phyloP scores from a whole-genome alignment of 2,329 filamentous ascomycete species.

The Diplodia sapinea region DNA sequence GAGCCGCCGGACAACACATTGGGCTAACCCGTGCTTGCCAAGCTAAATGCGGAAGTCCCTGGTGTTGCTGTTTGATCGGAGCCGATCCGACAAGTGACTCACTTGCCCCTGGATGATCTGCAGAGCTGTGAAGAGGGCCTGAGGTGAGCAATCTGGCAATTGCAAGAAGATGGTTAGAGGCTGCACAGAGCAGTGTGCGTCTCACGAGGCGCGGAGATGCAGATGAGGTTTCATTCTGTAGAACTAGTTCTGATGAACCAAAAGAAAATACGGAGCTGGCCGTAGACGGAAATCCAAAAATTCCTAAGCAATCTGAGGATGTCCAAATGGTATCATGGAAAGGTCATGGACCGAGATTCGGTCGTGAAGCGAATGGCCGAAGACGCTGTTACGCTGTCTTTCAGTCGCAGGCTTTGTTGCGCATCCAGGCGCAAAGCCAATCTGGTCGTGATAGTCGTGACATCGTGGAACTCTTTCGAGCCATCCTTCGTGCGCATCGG shows the following conservation, averaged over 20 bases:
- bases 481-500: constrained; percentile 20
- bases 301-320: constrained; percentile 21
- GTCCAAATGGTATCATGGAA: constrained; percentile 5
- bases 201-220: constrained; percentile 15
- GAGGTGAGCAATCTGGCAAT: constrained; percentile 18
- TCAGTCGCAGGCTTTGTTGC: not conserved
- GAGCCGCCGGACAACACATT: constrained; percentile 18
- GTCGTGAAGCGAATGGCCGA: constrained; percentile 6
- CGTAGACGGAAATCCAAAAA: constrained; percentile 25
- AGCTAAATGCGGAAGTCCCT: not conserved
- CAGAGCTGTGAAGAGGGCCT: constrained; percentile 8
- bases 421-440: not conserved
- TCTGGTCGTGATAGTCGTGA: constrained; percentile 14
- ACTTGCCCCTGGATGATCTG: constrained; percentile 15
- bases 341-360: constrained; percentile 14
- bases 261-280: constrained; percentile 18
- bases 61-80: not conserved
- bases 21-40: not conserved
- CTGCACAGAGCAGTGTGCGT: constrained; percentile 21
- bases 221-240: constrained; percentile 28
- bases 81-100: constrained; percentile 28
- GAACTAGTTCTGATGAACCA: constrained; percentile 26
- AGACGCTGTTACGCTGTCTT: not conserved
- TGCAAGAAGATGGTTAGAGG: constrained; percentile 15
- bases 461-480: constrained; percentile 18